Percentiles rank a stretch among this genome's conserved stretches.
Evolutionary conservation across 2,329 filamentous ascomycete species (phyloP).

Genomic region (Monosporascus sp.): DNA sequence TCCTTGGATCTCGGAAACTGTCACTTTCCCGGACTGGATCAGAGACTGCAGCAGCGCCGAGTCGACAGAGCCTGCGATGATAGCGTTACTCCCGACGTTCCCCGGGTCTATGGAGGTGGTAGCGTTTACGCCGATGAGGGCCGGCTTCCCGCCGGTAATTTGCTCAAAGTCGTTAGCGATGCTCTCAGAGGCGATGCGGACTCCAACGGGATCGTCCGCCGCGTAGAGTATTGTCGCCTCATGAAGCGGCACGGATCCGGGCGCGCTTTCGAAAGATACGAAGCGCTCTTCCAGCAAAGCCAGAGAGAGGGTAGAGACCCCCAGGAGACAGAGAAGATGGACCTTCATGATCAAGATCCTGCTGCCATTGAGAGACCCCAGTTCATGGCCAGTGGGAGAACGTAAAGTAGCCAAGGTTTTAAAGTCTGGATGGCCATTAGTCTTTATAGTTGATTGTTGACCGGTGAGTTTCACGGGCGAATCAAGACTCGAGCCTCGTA

Average conservation of each 20-base stretch:
- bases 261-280: conserved; percentile 8
- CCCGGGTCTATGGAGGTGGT: conserved; percentile 1
- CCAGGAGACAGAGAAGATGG: background rate
- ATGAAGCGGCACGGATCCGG: conserved; percentile 7
- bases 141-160: conserved; percentile 15
- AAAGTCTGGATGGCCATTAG: too few relatives aligned
- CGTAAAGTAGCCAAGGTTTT: too few relatives aligned
- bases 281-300: conserved; percentile 12
- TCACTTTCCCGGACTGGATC: conserved; percentile 38
- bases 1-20: conserved; percentile 42
- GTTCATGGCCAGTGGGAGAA: too few relatives aligned
- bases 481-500: too few relatives aligned
- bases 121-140: conserved; percentile 5
- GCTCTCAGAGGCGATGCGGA: conserved; percentile 14
- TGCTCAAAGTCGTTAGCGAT: conserved; percentile 20
- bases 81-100: conserved; percentile 25
- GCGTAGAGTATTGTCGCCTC: conserved; percentile 11
- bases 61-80: conserved; percentile 48
- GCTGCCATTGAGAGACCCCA: background rate
- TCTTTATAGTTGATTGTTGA: too few relatives aligned
- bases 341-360: background rate
- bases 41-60: conserved; percentile 40
- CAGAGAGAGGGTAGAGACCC: background rate
- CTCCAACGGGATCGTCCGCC: conserved; percentile 12
- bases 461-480: too few relatives aligned